Evolutionary conservation across 305 asterid species (phyloP), one percentile per base, ranked within the genome.

Genomic region (Euphrasia arctica): DNA sequence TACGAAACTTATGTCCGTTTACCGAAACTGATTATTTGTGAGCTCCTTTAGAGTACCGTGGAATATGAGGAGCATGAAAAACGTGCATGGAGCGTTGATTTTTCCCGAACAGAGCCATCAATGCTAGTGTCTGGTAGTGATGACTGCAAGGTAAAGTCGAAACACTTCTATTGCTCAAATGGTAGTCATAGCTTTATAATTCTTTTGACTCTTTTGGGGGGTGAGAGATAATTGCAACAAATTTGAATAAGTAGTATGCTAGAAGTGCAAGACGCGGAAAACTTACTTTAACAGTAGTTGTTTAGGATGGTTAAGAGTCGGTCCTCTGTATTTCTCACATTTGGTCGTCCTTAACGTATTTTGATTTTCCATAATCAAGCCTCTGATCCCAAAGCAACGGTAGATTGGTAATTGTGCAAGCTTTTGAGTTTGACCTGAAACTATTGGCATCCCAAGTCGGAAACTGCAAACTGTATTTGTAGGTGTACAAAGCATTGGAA

Each of bases 71-170:
- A 87, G 78, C 95, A 87, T 56, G 92, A 84, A 71, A 87, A 87
- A 63, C 90, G 95, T 45, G 92, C 91, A 18, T 87, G 92, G 95
- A 82, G 90, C 54, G 91, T 87, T 54, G 95, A 84, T 79, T 87
- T 82, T 75, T 87, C 95, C 62, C 79, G 77, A 60, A 79, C 88
- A 3, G 92, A 87, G 61, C 92, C 95, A 42, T 81, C 92, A 28
- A 87, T 87, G 95, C 88, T 87, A 34, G 88, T 87, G 43, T 87
- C 90, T 54, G 95, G 95, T 31, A 85, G 95, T 78, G 95, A 87
- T 34, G 95, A 87, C 79, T 88, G 95, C 78, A 88, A 83, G 95
- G 93, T 87, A 75, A 60, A 59, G 58, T 18, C 8, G 62, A 15
- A 60, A 47, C 57, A 27, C 41, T 54, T 77, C 45, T 51, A 43